Evolutionary conservation across 169 alveolate genomes (phyloP).

Genomic region (Neospora caninum): DNA sequence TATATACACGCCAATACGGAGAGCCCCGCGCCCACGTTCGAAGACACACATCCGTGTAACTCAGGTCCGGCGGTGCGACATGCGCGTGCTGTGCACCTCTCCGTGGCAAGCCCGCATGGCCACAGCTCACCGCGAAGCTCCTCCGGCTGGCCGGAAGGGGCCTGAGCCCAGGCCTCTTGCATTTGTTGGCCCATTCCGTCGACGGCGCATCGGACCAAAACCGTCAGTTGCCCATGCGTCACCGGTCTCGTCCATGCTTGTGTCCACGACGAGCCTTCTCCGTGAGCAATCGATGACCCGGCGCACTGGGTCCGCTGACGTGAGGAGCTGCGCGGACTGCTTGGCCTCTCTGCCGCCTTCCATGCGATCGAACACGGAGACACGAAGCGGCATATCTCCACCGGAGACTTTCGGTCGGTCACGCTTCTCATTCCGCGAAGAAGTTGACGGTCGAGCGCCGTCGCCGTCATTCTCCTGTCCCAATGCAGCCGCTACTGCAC

Average conservation of each 20-base stretch:
- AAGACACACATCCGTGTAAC: too few species aligned
- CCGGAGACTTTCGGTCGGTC: neutral
- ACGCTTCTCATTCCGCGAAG: neutral
- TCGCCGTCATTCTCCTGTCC: neutral
- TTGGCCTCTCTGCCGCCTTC: neutral
- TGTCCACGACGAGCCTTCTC: neutral
- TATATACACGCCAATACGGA: too few species aligned
- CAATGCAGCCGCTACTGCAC: constrained; percentile 34
- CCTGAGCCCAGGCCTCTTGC: neutral
- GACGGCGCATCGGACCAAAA: neutral
- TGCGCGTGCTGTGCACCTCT: too few species aligned
- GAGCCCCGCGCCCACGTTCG: too few species aligned
- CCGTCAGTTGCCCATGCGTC: neutral
- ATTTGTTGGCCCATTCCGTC: neutral
- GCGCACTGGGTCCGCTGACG: neutral
- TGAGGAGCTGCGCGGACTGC: neutral
- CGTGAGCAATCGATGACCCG: neutral
- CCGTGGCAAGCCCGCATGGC: too few species aligned
- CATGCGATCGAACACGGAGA: neutral
- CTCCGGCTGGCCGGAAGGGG: too few species aligned
- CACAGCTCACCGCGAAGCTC: too few species aligned
- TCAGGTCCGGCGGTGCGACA: too few species aligned
- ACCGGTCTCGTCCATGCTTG: neutral
- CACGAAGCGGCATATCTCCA: neutral
- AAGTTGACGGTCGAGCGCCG: neutral